Base-by-base conservation (phyloP, 345 rosid genomes). In the Salix caprea region DNA sequence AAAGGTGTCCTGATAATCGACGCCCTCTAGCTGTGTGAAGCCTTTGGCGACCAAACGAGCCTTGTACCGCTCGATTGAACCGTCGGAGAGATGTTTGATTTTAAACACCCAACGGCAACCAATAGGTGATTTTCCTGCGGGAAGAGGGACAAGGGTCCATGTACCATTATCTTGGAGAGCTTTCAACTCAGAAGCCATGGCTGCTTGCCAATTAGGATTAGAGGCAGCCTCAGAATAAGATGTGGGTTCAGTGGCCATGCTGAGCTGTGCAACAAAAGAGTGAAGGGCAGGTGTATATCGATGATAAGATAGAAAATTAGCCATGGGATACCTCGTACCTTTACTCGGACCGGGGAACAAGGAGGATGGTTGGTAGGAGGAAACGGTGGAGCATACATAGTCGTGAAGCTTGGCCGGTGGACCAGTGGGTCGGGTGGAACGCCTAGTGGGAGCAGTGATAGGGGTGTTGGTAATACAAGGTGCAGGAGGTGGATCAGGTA, bases 111-210 rank as follows among this genome's bases (percentile, higher is more conserved):
- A 68, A 0, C 44, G 52, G 11, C 28, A 68, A 0, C 48, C 42
- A 10, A 36, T 34, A 4, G 12, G 21, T 10, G 54, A 9, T 5
- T 65, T 65, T 0, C 68, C 68, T 0, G 0, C 0, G 0, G n/a
- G n/a, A 6, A 50, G 58, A 68, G 71, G 4, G 1, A 52, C 40
- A 13, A 68, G 71, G 7, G 71, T 39, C 71, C 71, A 68, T 2
- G 54, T 68, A 2, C 50, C 26, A 34, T 68, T 68, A 0, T 40
- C 14, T 3, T 68, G 12, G 3, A 68, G 71, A 7, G 71, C 71
- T 37, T 68, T 19, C 1, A 68, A 2, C 14, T 39, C 32, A 0
- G 16, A 9, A 6, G 2, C 21, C 16, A n/a, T 34, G 0, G n/a
- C 26, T 1, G 21, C 13, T 2, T 68, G 21, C 54, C 71, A 68